A percentile compares a stretch with the other conserved stretches of the same genome.
Evolutionary conservation across 192 early-diverging fungal species (phyloP).

Genomic region (Dissophora globulifera): DNA sequence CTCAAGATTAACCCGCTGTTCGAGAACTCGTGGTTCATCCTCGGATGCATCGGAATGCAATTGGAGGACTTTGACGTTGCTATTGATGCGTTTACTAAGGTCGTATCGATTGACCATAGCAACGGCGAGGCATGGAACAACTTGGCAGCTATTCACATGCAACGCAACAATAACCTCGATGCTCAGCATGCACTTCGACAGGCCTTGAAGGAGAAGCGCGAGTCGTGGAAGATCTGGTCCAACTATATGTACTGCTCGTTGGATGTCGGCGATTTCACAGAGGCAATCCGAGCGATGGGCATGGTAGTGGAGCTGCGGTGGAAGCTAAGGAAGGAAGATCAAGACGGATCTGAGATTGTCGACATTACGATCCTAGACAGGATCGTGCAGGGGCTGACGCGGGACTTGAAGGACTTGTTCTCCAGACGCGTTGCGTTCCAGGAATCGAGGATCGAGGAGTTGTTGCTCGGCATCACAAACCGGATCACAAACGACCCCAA

Average conservation of each 20-base stretch:
- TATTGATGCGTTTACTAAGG: conserved; percentile 78
- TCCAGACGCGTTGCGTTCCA: conserved; percentile 61
- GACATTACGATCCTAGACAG: conserved; percentile 84
- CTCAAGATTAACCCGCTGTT: conserved; percentile 93
- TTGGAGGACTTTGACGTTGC: conserved; percentile 80
- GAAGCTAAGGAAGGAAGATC: conserved; percentile 71
- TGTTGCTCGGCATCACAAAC: conserved; percentile 79
- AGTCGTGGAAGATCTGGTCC: conserved; percentile 93
- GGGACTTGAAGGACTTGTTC: conserved; percentile 65
- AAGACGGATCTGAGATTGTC: conserved; percentile 80
- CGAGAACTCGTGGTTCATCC: conserved; percentile 95
- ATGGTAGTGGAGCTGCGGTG: conserved; percentile 81
- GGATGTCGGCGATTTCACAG: conserved; percentile 81
- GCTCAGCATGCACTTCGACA: conserved; percentile 86
- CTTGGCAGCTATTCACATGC: conserved; percentile 86
- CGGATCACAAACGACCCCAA: conserved; percentile 78
- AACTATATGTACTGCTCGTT: conserved; percentile 87
- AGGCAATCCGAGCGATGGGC: conserved; percentile 87
- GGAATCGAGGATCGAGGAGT: conserved; percentile 62
- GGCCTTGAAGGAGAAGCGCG: conserved; percentile 80
- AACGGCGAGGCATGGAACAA: conserved; percentile 99
- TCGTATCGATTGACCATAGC: conserved; percentile 74
- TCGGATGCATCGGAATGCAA: conserved; percentile 94
- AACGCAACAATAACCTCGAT: conserved; percentile 73
- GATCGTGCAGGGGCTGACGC: conserved; percentile 74